Conservation (phyloP, 2,329 filamentous ascomycete genomes). For the Nannizzia gypsea region DNA sequence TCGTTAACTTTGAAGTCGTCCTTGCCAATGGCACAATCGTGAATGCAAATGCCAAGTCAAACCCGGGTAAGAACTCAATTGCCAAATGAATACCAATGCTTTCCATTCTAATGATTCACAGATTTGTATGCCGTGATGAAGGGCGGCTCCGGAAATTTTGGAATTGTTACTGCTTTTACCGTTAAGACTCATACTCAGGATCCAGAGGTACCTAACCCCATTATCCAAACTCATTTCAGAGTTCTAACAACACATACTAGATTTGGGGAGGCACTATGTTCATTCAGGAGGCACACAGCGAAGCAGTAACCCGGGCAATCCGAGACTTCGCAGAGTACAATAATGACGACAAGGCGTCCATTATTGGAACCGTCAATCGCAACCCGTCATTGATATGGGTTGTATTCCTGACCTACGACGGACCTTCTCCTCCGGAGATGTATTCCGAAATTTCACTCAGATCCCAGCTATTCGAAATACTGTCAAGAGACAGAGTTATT, state of each 20-base stretch:
- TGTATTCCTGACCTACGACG: conserved; percentile 54
- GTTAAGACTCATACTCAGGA: conserved; percentile 24
- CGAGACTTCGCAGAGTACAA: conserved; percentile 36
- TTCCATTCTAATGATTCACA: background rate
- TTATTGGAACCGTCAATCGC: conserved; percentile 42
- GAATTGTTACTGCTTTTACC: conserved; percentile 33
- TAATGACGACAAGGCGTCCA: conserved; percentile 47
- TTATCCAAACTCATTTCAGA: conserved; percentile 5
- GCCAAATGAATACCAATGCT: conserved; percentile 20
- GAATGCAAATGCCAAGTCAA: conserved; percentile 19
- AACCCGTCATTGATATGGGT: conserved; percentile 40
- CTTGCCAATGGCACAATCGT: conserved; percentile 26
- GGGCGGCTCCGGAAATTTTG: conserved; percentile 35
- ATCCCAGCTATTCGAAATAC: conserved; percentile 36
- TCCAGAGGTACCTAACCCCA: conserved; percentile 14
- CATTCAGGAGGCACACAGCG: conserved; percentile 28
- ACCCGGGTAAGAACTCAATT: conserved; percentile 22
- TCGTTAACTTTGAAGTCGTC: conserved; percentile 25
- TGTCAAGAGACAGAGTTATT: conserved; percentile 38
- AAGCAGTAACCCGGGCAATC: conserved; percentile 24
- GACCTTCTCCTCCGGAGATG: conserved; percentile 38
- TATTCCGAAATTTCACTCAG: conserved; percentile 47
- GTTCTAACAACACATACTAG: conserved; percentile 12
- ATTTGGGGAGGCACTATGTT: conserved; percentile 41
- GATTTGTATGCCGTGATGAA: conserved; percentile 33